These are phyloP conservation scores for Blepharisma undulans DNA, from an alignment of 169 alveolate genomes.

Conservation along the genomic window DNA sequence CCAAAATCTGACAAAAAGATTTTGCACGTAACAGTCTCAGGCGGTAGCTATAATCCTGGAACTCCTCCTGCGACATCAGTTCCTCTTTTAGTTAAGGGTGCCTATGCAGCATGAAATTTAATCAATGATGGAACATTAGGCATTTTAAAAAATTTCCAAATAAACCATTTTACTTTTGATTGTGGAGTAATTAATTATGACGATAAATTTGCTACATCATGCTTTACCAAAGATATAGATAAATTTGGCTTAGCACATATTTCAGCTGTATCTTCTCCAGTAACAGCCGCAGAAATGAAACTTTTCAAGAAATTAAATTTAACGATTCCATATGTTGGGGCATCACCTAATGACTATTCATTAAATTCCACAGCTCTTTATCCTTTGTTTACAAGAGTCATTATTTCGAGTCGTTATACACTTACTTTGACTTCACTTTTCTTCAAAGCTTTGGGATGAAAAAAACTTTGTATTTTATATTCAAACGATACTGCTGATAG, in stretches of 20 bases:
- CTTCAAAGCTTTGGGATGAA: no score
- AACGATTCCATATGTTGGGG: neutral
- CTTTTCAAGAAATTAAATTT: neutral
- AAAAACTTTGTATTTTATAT: no score
- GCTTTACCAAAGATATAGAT: neutral
- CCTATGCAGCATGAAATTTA: neutral
- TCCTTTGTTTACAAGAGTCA: no score
- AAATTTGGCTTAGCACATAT: neutral
- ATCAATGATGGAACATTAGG: neutral
- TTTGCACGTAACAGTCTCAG: neutral
- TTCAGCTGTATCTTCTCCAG: neutral
- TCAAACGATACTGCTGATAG: no score
- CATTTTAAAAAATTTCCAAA: neutral
- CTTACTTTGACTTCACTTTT: no score
- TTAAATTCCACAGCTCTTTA: no score
- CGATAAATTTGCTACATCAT: neutral
- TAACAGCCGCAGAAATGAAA: neutral
- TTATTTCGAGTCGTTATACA: no score
- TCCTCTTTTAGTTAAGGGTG: neutral
- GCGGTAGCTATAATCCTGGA: neutral
- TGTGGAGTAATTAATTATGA: neutral
- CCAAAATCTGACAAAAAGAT: neutral
- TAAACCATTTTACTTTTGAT: neutral
- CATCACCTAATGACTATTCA: no score
- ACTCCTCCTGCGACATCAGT: neutral